Conservation (phyloP, 352 stramenopile species). For the Globisporangium cylindrosporum region DNA sequence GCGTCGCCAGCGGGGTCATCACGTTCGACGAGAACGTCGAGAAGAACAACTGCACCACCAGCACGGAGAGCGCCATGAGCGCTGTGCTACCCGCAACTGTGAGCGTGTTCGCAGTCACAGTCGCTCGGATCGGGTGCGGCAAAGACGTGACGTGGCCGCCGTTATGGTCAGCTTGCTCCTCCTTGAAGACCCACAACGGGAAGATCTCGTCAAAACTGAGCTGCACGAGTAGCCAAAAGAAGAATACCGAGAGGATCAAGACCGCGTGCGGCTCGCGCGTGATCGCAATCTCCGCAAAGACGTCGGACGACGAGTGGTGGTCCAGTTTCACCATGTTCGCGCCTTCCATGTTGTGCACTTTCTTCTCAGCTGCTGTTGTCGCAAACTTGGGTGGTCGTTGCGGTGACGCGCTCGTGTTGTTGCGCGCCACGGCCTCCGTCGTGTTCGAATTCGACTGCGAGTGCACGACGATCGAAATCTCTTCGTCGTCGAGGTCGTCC, state of each 20-base stretch:
- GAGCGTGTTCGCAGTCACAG: constrained; percentile 57
- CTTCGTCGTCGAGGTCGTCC: constrained; percentile 50
- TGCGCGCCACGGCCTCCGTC: constrained; percentile 40
- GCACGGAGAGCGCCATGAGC: constrained; percentile 48
- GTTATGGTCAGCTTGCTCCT: constrained; percentile 23
- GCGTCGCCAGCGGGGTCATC: constrained; percentile 73
- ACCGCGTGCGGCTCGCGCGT: constrained; percentile 63
- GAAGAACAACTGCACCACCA: constrained; percentile 50
- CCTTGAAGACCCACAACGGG: constrained; percentile 78
- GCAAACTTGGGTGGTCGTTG: constrained; percentile 4
- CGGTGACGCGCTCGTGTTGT: not conserved
- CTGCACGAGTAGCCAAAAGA: constrained; percentile 71
- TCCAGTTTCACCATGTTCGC: constrained; percentile 16
- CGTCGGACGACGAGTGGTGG: constrained; percentile 10
- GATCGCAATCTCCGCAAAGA: constrained; percentile 52
- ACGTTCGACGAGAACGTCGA: constrained; percentile 55
- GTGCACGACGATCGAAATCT: constrained; percentile 73
- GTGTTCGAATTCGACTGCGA: constrained; percentile 38
- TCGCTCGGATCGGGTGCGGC: constrained; percentile 31
- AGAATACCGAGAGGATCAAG: constrained; percentile 64
- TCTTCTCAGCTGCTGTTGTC: constrained; percentile 18
- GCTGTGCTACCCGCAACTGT: constrained; percentile 49
- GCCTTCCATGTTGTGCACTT: constrained; percentile 28
- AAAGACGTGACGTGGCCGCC: constrained; percentile 9
- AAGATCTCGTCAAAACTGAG: constrained; percentile 79